phyloP scores from a whole-genome alignment of 768 basidiomycete species.

The Rhodotorula paludigena region DNA sequence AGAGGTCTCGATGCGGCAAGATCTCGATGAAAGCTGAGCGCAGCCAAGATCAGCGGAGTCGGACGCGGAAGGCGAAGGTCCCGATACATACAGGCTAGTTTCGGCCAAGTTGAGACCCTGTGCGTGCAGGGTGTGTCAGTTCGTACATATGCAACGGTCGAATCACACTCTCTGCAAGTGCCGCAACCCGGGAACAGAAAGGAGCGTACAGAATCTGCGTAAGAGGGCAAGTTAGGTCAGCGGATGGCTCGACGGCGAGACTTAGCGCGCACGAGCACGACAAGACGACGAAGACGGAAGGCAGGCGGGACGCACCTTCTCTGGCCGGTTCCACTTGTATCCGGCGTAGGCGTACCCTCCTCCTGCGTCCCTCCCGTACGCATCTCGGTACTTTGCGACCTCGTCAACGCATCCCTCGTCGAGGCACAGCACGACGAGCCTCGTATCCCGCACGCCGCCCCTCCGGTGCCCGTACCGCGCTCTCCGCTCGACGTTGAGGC shows the following conservation, averaged over 20 bases:
- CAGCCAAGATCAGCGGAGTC: background rate
- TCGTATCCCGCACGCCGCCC: slow-evolving; percentile 9
- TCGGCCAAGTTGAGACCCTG: slow-evolving; percentile 31
- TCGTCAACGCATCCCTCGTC: slow-evolving; percentile 19
- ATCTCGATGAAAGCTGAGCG: slow-evolving; percentile 28
- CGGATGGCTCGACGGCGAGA: background rate
- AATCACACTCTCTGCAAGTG: no score
- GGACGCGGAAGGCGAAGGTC: background rate
- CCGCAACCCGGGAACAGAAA: no score
- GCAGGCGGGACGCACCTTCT: background rate
- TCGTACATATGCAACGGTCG: no score
- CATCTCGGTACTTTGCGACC: slow-evolving; percentile 10
- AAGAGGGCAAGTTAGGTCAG: no score
- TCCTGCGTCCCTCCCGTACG: background rate
- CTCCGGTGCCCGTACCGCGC: background rate
- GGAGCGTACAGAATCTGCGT: fast-evolving
- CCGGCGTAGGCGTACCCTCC: slow-evolving; percentile 2
- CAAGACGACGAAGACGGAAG: fast-evolving
- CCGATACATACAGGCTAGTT: slow-evolving; percentile 7
- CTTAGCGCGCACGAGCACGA: background rate
- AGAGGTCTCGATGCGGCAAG: slow-evolving; percentile 28
- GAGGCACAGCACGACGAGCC: slow-evolving; percentile 25
- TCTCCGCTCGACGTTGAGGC: slow-evolving; percentile 20
- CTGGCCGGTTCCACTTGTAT: slow-evolving; percentile 2
- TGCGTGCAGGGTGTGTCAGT: background rate